Evolutionary conservation across 805 yeast species (phyloP).

Genomic region (Kurtzmaniella cleridarum): DNA sequence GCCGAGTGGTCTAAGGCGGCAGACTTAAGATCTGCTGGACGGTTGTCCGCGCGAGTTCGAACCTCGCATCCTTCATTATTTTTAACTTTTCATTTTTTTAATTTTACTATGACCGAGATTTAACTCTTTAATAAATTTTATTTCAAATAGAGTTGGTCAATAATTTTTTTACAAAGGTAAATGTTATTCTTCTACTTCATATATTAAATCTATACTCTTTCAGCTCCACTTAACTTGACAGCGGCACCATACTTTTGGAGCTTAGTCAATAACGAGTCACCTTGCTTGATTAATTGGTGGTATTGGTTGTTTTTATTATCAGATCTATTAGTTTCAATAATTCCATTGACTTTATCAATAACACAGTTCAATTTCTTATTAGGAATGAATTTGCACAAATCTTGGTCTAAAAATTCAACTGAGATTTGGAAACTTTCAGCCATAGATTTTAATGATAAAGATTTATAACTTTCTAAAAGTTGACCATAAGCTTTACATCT

Average conservation of each 20-base stretch:
- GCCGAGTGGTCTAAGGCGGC: slow-evolving; percentile 47
- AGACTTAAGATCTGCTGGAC: slow-evolving; percentile 43
- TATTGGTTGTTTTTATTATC: slow-evolving; percentile 95
- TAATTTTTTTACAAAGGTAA: no score
- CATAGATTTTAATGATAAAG: slow-evolving; percentile 86
- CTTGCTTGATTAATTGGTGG: slow-evolving; percentile 81
- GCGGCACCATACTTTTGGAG: slow-evolving; percentile 97
- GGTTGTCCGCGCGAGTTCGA: slow-evolving; percentile 43
- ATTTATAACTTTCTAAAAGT: slow-evolving; percentile 87
- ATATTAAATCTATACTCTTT: slow-evolving; percentile 38
- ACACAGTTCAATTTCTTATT: slow-evolving; percentile 92
- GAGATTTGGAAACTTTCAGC: slow-evolving; percentile 90
- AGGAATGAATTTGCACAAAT: slow-evolving; percentile 85
- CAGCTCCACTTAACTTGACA: slow-evolving; percentile 91
- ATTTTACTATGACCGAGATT: no score
- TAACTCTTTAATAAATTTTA: no score
- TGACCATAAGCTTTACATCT: slow-evolving; percentile 94
- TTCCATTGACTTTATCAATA: slow-evolving; percentile 91
- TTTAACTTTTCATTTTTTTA: no score
- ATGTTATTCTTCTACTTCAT: no score
- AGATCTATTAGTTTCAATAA: slow-evolving; percentile 92
- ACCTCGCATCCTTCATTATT: no score
- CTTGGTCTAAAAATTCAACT: slow-evolving; percentile 79
- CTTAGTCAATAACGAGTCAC: slow-evolving; percentile 87
- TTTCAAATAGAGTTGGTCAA: no score